Evolutionary conservation across 2,329 filamentous ascomycete genomes (phyloP).

Genomic region (Elsinoe fawcettii): DNA sequence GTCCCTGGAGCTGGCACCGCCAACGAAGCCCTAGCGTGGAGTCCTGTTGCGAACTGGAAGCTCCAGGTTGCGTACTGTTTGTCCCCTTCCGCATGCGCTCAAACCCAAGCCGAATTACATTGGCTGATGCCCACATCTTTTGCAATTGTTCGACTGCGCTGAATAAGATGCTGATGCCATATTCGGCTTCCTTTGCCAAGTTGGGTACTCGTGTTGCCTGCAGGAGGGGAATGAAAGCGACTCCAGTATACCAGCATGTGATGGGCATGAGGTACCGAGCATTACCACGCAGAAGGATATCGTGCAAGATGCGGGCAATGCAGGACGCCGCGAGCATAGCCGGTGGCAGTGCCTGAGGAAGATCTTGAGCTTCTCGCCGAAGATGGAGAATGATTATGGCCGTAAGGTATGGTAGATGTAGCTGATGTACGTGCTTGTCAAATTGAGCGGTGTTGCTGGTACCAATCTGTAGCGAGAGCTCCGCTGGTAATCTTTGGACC

Average conservation of each 20-base stretch:
- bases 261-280: neutral
- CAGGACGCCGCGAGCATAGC: conserved; percentile 1
- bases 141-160: conserved; percentile 2
- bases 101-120: neutral
- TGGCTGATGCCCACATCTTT: conserved; percentile 3
- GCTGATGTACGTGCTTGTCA: neutral
- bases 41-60: neutral
- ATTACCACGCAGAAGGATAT: neutral
- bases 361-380: neutral
- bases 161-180: neutral
- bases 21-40: neutral
- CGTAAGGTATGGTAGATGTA: neutral
- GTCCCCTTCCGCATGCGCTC: neutral
- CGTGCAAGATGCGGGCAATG: neutral
- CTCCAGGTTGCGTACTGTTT: neutral
- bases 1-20: neutral
- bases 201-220: neutral
- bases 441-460: neutral
- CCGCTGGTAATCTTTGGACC: neutral
- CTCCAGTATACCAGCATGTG: conserved; percentile 1
- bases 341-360: neutral
- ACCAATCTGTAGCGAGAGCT: neutral
- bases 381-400: conserved; percentile 1
- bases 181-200: neutral
- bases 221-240: conserved; percentile 2